These are phyloP conservation scores for Puccinia novopanici DNA, from an alignment of 1,284 basidiomycete species.

Conservation along the genomic window DNA sequence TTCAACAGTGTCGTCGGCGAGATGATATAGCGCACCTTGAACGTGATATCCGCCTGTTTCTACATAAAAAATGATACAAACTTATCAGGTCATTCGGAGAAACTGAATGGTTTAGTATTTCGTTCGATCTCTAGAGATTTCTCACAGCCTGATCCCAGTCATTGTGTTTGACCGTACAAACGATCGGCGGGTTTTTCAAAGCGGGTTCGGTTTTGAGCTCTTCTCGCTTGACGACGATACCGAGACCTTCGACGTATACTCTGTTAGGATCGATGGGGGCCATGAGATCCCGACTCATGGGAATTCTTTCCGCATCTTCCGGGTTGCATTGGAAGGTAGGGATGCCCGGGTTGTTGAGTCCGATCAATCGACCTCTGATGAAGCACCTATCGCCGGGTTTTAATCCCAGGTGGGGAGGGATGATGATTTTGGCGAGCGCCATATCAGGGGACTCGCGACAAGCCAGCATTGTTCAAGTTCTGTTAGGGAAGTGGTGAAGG, in stretches of 20 bases:
- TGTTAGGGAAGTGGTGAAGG: neutral
- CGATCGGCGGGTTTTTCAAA: neutral
- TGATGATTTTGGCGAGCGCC: conserved; percentile 3
- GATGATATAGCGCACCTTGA: conserved; percentile 13
- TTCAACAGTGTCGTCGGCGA: neutral
- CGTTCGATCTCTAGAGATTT: neutral
- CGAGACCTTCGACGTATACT: conserved; percentile 2
- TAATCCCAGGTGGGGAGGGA: neutral
- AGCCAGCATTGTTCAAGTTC: neutral
- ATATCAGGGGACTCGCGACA: neutral
- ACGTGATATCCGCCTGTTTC: conserved; percentile 7
- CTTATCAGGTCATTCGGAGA: too few species aligned
- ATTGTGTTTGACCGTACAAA: conserved; percentile 1
- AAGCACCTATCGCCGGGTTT: neutral
- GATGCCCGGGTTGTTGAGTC: neutral
- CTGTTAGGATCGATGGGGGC: neutral
- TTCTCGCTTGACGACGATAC: conserved; percentile 13
- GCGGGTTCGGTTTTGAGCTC: conserved; percentile 4
- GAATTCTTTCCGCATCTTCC: neutral
- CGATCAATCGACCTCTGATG: neutral
- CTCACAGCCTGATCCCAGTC: conserved; percentile 15
- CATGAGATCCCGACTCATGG: neutral
- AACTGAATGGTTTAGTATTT: too few species aligned
- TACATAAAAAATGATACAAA: neutral
- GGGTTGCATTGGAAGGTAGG: conserved; percentile 4